Evolutionary conservation across 2,329 filamentous ascomycete species (phyloP).

Genomic region (Ceratocystis lukuohia): DNA sequence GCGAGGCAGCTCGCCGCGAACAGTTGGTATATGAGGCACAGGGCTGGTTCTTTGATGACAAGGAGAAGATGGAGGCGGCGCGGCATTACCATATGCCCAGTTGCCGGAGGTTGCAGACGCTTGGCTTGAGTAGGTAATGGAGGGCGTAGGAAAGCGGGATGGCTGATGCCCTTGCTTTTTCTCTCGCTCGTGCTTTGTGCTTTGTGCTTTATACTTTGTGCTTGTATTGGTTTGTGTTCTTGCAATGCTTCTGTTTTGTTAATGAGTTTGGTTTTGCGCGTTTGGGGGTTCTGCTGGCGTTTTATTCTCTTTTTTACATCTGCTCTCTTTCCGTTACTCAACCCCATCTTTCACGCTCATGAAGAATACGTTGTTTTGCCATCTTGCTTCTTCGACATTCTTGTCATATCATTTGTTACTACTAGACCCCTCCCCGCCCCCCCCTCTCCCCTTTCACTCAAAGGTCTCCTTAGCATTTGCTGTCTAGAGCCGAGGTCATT

Average conservation of each 20-base stretch:
- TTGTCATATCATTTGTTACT: not conserved
- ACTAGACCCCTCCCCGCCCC: not conserved
- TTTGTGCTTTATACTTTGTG: not conserved
- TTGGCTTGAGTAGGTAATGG: constrained; percentile 26
- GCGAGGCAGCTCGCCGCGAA: constrained; percentile 52
- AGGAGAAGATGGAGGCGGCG: constrained; percentile 63
- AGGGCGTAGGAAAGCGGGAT: constrained; percentile 10
- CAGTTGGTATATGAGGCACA: constrained; percentile 62
- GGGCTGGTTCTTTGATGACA: constrained; percentile 77
- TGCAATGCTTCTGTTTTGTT: not conserved
- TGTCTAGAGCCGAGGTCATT: too few relatives aligned
- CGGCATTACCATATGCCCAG: constrained; percentile 37
- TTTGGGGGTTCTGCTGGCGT: not conserved
- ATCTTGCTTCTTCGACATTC: not conserved
- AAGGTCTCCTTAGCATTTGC: too few relatives aligned
- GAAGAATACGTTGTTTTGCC: not conserved
- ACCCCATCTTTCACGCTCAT: not conserved
- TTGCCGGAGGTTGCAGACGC: constrained; percentile 38
- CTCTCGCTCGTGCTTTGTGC: not conserved
- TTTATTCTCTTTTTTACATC: not conserved
- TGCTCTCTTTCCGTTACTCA: not conserved
- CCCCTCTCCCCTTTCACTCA: not conserved
- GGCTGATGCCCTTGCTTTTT: not conserved
- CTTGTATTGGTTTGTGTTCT: not conserved
- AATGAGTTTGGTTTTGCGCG: not conserved